Percentiles rank a stretch among this genome's conserved stretches.
These are phyloP conservation scores for Schoenoplectus triqueter DNA, from an alignment of 202 grass and related monocot species.

Conservation along the genomic window DNA sequence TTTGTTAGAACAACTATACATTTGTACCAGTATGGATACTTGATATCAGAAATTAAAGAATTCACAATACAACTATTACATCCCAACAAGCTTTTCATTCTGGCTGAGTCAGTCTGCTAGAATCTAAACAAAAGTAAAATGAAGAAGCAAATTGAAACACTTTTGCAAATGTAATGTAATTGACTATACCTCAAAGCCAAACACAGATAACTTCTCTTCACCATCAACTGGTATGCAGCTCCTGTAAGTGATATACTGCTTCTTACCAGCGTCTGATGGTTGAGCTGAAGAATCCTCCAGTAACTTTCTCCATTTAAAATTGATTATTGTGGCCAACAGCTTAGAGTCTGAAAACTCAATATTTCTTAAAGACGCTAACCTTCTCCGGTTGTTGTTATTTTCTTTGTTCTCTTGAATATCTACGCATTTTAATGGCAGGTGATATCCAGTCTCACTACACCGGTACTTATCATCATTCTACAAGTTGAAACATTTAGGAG, in stretches of 20 bases:
- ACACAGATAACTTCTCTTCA: constrained; percentile 80
- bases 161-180: constrained; percentile 14
- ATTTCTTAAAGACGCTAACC: constrained; percentile 12
- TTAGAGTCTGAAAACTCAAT: constrained; percentile 24
- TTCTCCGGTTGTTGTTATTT: constrained; percentile 47
- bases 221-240: constrained; percentile 75
- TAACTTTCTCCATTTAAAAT: constrained; percentile 63
- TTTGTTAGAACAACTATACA: neutral
- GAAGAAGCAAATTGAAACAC: constrained; percentile 15
- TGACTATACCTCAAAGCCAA: constrained; percentile 91
- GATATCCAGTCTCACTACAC: constrained; percentile 96
- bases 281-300: constrained; percentile 53
- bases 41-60: neutral
- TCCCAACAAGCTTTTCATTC: neutral
- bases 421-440: constrained; percentile 77
- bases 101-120: neutral
- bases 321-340: constrained; percentile 31
- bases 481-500: neutral
- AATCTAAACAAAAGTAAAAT: constrained; percentile 27
- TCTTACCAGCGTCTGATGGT: constrained; percentile 41
- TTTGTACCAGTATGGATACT: neutral
- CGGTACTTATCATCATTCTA: constrained; percentile 86
- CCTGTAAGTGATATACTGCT: constrained; percentile 80
- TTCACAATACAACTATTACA: too few relatives aligned
- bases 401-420: constrained; percentile 66